Evolutionary conservation across 108 stramenopile species (phyloP).

Genomic region (Cyclostephanos tholiformis): DNA sequence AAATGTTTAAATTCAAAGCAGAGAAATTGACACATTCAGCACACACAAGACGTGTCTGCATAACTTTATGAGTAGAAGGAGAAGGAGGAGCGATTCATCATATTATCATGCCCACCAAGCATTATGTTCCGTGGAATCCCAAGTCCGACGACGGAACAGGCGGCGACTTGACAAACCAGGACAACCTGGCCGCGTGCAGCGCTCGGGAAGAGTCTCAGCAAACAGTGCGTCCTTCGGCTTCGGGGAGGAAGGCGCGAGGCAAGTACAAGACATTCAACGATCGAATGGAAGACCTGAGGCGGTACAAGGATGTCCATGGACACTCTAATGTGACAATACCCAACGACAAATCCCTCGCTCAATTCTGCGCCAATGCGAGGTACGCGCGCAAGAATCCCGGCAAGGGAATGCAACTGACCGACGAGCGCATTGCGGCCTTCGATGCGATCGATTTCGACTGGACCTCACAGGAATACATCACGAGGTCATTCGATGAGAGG

Average conservation of each 20-base stretch:
- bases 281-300: conserved; percentile 4
- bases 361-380: not conserved
- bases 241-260: not conserved
- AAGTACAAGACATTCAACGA: conserved; percentile 1
- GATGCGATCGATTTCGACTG: not conserved
- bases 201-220: too few species aligned
- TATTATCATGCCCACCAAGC: not conserved
- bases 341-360: not conserved
- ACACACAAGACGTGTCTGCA: not conserved
- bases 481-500: not conserved
- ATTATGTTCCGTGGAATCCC: not conserved
- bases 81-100: not conserved
- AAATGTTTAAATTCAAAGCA: conserved; percentile 8
- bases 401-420: not conserved
- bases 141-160: not conserved
- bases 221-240: too few species aligned
- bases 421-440: not conserved
- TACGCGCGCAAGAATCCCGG: not conserved
- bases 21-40: not conserved
- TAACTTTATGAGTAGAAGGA: not conserved
- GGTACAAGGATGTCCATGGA: conserved; percentile 1
- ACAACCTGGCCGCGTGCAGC: too few species aligned
- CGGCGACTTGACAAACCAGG: not conserved
- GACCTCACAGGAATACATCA: not conserved
- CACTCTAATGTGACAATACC: not conserved